A percentile compares a stretch with the other conserved stretches of the same genome.
These are phyloP conservation scores for Pedinophyceae sp. DNA, from an alignment of 139 green algal genomes.

Conservation along the genomic window DNA sequence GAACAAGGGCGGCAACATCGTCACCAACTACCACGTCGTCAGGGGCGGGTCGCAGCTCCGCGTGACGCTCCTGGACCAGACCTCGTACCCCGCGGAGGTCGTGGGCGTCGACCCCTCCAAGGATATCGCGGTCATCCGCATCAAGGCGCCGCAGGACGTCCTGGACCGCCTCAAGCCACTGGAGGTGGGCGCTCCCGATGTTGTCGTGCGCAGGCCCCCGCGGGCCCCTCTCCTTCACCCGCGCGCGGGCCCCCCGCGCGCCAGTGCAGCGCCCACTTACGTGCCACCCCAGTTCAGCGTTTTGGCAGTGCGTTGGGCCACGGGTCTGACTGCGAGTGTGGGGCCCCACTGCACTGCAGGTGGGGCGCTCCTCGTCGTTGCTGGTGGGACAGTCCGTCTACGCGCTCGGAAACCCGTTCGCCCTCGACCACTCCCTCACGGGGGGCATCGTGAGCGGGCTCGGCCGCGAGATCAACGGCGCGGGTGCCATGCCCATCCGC, in stretches of 20 bases:
- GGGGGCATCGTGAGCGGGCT: constrained; percentile 12
- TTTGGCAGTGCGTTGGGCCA: too few species aligned
- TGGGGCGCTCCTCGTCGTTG: too few species aligned
- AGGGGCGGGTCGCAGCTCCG: not conserved
- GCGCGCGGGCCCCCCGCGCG: too few species aligned
- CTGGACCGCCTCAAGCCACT: too few species aligned
- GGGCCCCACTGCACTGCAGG: too few species aligned
- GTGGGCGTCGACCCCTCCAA: not conserved
- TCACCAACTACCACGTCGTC: constrained; percentile 48
- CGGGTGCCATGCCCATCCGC: constrained; percentile 25
- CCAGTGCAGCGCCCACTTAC: too few species aligned
- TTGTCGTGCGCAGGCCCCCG: too few species aligned
- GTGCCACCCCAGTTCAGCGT: too few species aligned
- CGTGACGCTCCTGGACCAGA: not conserved
- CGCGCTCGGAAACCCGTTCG: constrained; percentile 42
- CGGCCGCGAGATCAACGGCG: constrained; percentile 11
- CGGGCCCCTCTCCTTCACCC: too few species aligned
- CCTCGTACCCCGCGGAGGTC: not conserved
- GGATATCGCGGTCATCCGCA: not conserved
- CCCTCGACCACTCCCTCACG: constrained; percentile 1
- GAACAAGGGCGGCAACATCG: constrained; percentile 50
- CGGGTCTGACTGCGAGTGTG: too few species aligned
- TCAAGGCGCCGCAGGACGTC: too few species aligned
- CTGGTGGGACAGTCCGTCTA: constrained; percentile 29
- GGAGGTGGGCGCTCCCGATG: too few species aligned